phyloP scores from a whole-genome alignment of 768 basidiomycete genomes.

The Holtermannia corniformis region DNA sequence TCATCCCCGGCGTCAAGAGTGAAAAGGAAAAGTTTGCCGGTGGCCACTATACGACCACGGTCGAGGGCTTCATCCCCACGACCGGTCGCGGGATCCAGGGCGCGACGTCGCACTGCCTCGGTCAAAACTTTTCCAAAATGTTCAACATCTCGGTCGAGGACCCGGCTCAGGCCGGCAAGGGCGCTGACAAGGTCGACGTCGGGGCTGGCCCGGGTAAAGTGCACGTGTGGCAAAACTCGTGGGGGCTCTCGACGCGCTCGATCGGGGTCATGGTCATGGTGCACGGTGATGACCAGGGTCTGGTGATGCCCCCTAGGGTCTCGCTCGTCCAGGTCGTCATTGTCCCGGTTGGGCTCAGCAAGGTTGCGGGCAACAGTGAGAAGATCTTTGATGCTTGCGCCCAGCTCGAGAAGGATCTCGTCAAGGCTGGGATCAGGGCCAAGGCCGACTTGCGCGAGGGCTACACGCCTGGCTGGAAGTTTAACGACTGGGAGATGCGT shows the following conservation, averaged over 20 bases:
- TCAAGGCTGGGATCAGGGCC: conserved; percentile 64
- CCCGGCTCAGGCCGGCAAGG: conserved; percentile 48
- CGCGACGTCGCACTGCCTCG: conserved; percentile 94
- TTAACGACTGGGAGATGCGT: conserved; percentile 99
- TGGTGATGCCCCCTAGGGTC: conserved; percentile 94
- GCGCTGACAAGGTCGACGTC: conserved; percentile 11
- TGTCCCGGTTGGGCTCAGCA: conserved; percentile 88
- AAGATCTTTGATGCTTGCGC: conserved; percentile 69
- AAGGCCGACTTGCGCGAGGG: conserved; percentile 88
- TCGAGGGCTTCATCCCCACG: conserved; percentile 95
- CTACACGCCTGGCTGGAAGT: conserved; percentile 97
- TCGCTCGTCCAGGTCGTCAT: conserved; percentile 84
- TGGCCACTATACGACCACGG: conserved; percentile 92
- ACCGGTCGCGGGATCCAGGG: conserved; percentile 96
- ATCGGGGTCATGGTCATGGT: conserved; percentile 99
- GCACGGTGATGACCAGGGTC: conserved; percentile 93
- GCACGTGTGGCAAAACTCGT: conserved; percentile 96
- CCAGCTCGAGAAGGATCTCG: conserved; percentile 62
- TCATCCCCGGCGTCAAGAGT: conserved; percentile 92
- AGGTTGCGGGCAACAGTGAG: conserved; percentile 45
- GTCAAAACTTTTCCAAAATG: conserved; percentile 98
- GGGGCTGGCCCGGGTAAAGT: conserved; percentile 55
- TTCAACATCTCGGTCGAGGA: conserved; percentile 97
- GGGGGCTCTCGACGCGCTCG: conserved; percentile 91
- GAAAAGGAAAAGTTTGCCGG: conserved; percentile 99